Evolutionary conservation across 2,329 filamentous ascomycete genomes (phyloP), one percentile per base, ranked within the genome.

Genomic region (Botrytis pseudocinerea): DNA sequence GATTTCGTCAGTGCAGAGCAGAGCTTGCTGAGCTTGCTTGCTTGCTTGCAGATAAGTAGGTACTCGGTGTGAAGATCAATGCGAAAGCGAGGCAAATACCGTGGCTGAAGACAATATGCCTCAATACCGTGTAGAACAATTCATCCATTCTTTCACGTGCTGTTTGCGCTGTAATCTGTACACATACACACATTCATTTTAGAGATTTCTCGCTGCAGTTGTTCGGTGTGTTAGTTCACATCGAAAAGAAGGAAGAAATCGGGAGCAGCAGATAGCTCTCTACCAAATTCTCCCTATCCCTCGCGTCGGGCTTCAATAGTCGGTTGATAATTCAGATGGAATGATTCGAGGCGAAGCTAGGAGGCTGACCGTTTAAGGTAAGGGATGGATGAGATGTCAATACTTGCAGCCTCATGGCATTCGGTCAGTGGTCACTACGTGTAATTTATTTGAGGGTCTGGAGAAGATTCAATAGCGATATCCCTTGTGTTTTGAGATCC

Each of bases 371-470:
- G 51, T 18, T 57, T 57, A 32, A 28, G 51, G 51, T 57, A 57
- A 57, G 51, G 51, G 51, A 57, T 57, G n/a, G n/a, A 57, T 57
- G 51, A 57, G 51, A 57, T 57, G 51, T 57, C n/a, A 57, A 28
- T 32, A 28, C n/a, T 57, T 57, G 51, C n/a, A 54, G 48, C 48
- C 48, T 54, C 25, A 54, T n/a, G 48, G 25, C 48, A n/a, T 54
- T 54, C n/a, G 51, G 12, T 18, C 51, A 18, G 6, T 57, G 51
- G 14, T 57, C n/a, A 28, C 51, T 57, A 28, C 51, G 51, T 57
- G 51, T 57, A 57, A 28, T 18, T n/a, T n/a, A n/a, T 57, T 57
- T 32, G 14, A 28, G n/a, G 51, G n/a, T 57, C 16, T 32, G 14
- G 51, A 57, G 14, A 57, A 28, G n/a, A 28, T 28, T 57, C 51